Conservation (phyloP, 768 basidiomycete species). For the Boletus pseudo-olivaceus region DNA sequence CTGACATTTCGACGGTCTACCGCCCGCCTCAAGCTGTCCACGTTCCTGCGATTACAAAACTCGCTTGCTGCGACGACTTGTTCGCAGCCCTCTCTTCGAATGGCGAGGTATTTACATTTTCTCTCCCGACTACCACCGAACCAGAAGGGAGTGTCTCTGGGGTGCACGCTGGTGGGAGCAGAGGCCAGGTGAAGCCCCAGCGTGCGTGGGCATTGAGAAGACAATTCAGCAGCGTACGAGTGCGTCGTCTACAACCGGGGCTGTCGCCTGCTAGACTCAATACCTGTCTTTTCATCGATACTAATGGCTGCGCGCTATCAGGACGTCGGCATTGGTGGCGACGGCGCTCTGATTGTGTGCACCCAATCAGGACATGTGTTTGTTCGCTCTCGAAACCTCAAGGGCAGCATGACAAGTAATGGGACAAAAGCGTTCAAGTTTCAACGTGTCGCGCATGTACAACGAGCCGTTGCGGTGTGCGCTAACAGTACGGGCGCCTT, state of each 20-base stretch:
- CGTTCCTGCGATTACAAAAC: constrained; percentile 71
- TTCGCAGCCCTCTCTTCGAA: constrained; percentile 81
- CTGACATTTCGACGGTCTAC: constrained; percentile 65
- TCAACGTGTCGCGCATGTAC: constrained; percentile 72
- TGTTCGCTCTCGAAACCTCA: constrained; percentile 61
- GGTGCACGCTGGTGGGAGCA: constrained; percentile 20
- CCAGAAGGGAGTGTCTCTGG: constrained; percentile 14
- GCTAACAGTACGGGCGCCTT: constrained; percentile 87
- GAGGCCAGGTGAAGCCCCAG: constrained; percentile 61
- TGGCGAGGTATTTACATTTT: constrained; percentile 91
- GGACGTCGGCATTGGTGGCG: constrained; percentile 87
- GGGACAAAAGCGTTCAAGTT: constrained; percentile 65
- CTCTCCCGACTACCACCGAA: constrained; percentile 38
- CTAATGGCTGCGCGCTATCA: constrained; percentile 23
- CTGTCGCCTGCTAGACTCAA: not conserved
- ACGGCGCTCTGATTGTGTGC: constrained; percentile 87
- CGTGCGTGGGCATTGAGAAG: constrained; percentile 88
- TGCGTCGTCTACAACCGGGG: constrained; percentile 28
- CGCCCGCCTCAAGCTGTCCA: constrained; percentile 75
- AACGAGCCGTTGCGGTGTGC: constrained; percentile 81
- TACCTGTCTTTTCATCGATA: not conserved
- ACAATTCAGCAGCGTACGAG: constrained; percentile 80
- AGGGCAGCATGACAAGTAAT: constrained; percentile 19
- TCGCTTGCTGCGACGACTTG: constrained; percentile 71
- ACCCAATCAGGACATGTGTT: constrained; percentile 95